Percentiles rank a stretch among this genome's conserved stretches.
These are phyloP conservation scores for Dendrobium catenatum DNA, from an alignment of 106 monocot species.

Conservation along the genomic window DNA sequence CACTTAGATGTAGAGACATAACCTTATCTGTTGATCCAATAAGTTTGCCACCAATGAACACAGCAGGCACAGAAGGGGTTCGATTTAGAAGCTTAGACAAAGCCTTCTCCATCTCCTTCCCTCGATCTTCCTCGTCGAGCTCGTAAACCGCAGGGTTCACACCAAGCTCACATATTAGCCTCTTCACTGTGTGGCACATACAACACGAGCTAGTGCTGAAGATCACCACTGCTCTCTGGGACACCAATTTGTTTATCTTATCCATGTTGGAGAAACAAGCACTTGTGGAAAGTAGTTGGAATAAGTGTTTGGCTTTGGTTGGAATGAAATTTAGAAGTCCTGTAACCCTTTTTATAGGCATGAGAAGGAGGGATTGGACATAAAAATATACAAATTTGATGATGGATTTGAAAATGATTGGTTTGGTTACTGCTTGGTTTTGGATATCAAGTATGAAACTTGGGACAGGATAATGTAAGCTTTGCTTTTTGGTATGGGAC, in stretches of 20 bases:
- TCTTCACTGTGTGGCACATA: conserved; percentile 23
- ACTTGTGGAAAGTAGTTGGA: not conserved
- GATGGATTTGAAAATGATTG: not conserved
- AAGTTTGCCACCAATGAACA: conserved; percentile 18
- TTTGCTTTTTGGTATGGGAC: not conserved
- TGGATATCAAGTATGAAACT: not conserved
- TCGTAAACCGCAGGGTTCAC: conserved; percentile 17
- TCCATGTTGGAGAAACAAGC: conserved; percentile 1
- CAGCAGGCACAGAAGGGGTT: conserved; percentile 17
- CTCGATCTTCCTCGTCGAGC: conserved; percentile 18
- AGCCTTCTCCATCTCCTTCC: conserved; percentile 25
- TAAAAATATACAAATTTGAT: not conserved
- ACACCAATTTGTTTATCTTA: conserved; percentile 14
- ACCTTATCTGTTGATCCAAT: conserved; percentile 17
- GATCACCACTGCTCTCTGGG: conserved; percentile 20
- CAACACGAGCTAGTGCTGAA: conserved; percentile 20
- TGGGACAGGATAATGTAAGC: not conserved
- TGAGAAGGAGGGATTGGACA: not conserved
- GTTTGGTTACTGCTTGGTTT: not conserved
- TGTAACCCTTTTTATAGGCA: not conserved
- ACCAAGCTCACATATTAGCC: conserved; percentile 13
- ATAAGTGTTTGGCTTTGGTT: not conserved
- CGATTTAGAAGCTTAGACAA: conserved; percentile 14
- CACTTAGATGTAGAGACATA: conserved; percentile 25
- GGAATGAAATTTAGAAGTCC: not conserved